Evolutionary conservation across 2,329 filamentous ascomycete species (phyloP), one percentile per base, ranked within the genome.

Genomic region (Dactylonectria macrodidyma): DNA sequence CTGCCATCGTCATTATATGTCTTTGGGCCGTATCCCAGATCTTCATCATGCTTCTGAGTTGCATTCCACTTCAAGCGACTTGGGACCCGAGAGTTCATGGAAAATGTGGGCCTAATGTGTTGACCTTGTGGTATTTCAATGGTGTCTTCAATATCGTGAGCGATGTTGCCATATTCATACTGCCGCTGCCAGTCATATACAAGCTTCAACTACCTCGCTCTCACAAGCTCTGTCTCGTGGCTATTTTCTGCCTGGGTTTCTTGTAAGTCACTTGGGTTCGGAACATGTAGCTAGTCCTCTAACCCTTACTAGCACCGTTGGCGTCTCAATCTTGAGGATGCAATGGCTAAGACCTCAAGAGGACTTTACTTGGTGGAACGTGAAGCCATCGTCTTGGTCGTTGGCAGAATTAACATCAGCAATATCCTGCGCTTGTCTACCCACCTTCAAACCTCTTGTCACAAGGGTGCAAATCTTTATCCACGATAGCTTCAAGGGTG

Each of bases 161-260:
- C 2, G 72, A 74, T n/a, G 1, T 74, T 1, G 65, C 30, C 0
- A 67, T 74, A 12, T 16, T 73, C 1, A 11, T 64, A 1, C n/a
- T 74, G 1, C 70, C 72, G 1, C 4, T 74, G 0, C 68, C 72
- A 0, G 33, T 71, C 2, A 16, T 74, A 2, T 74, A 72, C 70
- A 57, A 46, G 1, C 30, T 74, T 1, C 59, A 64, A 1, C 58
- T 74, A 3, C 68, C 62, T 0, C 60, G 14, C 2, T 38, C 64
- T 1, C 70, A 74, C 9, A 74, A 74, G 24, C 6, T 66, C 12
- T 10, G 62, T 2, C n/a, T 74, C 5, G 60, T 65, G 0, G 51
- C 22, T 2, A 22, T 67, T 2, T 74, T 74, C 30, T 38, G 54
- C 6, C 36, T 75, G 0, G 70, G 61, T 2, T 56, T 64, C 24